A percentile compares a stretch with the other conserved stretches of the same genome.
These are phyloP conservation scores for Oleoguttula mirabilis DNA, from an alignment of 495 filamentous ascomycete genomes.

Conservation along the genomic window DNA sequence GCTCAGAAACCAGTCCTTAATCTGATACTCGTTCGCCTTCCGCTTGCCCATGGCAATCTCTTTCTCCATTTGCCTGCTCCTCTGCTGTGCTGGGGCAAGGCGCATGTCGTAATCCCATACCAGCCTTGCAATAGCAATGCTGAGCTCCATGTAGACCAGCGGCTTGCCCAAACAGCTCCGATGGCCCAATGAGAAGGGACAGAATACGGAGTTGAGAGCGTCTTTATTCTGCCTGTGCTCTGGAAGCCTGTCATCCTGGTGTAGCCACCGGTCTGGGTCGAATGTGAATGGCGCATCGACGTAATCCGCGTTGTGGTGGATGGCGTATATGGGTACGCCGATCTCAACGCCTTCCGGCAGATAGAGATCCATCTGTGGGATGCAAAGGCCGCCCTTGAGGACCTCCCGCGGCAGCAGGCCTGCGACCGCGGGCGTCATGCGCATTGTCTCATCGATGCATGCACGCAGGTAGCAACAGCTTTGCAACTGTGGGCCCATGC, in stretches of 20 bases:
- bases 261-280: slow-evolving; percentile 24
- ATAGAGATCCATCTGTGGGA: slow-evolving; percentile 41
- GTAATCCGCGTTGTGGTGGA: slow-evolving; percentile 26
- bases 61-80: too few species aligned
- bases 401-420: slow-evolving; percentile 50
- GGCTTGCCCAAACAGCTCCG: slow-evolving; percentile 46
- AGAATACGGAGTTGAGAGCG: slow-evolving; percentile 35
- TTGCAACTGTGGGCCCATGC: slow-evolving; percentile 37
- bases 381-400: slow-evolving; percentile 43
- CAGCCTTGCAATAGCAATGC: slow-evolving; percentile 4
- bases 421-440: slow-evolving; percentile 53
- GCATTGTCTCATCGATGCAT: slow-evolving; percentile 54
- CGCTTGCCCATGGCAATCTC: neutral
- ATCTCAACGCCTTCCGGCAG: slow-evolving; percentile 22
- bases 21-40: neutral
- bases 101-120: slow-evolving; percentile 9
- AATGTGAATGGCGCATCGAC: slow-evolving; percentile 19
- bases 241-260: slow-evolving; percentile 1
- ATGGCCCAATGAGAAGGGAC: slow-evolving; percentile 45
- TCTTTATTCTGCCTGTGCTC: slow-evolving; percentile 1
- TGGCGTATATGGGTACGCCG: slow-evolving; percentile 21
- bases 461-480: slow-evolving; percentile 46
- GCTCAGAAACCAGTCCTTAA: slow-evolving; percentile 1
- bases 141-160: slow-evolving; percentile 11
- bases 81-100: too few species aligned